phyloP scores from a whole-genome alignment of 345 rosid genomes.

The Lenwebbia sp. region DNA sequence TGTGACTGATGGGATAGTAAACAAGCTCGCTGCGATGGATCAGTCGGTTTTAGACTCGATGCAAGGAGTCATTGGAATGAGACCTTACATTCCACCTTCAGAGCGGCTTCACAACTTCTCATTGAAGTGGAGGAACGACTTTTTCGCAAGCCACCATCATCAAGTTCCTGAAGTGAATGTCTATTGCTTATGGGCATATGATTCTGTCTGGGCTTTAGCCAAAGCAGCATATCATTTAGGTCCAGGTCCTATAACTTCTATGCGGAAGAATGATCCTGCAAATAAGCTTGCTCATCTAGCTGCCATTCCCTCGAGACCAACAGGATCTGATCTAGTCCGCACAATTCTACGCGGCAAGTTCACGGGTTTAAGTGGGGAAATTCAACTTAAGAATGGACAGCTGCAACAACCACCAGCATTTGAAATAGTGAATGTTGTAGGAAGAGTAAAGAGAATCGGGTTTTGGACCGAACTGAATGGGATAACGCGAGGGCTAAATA shows the following conservation, averaged over 20 bases:
- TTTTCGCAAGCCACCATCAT: not conserved
- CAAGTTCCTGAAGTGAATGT: not conserved
- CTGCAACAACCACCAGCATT: conserved; percentile 7
- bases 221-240: no score
- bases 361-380: conserved; percentile 25
- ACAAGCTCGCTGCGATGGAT: not conserved
- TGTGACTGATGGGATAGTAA: not conserved
- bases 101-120: not conserved
- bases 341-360: conserved; percentile 7
- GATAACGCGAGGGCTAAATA: not conserved
- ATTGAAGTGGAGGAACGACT: not conserved
- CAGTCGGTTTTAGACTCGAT: not conserved
- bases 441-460: conserved; percentile 11
- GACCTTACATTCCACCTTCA: not conserved
- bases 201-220: no score
- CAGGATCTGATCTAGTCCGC: conserved; percentile 10
- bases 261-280: not conserved
- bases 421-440: conserved; percentile 27
- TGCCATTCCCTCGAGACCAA: conserved; percentile 4
- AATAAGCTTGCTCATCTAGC: not conserved
- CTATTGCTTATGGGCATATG: no score
- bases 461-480: conserved; percentile 20
- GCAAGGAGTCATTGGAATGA: not conserved
- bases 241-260: not conserved
- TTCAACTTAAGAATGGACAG: conserved; percentile 19